phyloP scores from a whole-genome alignment of 2,329 filamentous ascomycete species.

The Ilyonectria robusta region DNA sequence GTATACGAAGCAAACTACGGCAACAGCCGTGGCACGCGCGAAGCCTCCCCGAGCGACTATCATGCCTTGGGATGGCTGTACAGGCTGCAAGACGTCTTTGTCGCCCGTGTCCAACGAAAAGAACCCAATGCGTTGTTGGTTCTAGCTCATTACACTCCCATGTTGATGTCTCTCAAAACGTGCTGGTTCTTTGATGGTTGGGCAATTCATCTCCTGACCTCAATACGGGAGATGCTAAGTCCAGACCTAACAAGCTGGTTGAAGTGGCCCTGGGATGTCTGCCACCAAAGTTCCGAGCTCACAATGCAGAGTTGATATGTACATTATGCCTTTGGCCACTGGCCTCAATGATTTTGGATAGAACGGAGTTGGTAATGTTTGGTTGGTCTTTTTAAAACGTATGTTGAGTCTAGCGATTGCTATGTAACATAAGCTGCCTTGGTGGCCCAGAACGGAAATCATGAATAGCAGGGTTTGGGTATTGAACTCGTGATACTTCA shows the following conservation, averaged over 20 bases:
- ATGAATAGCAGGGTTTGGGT: too few relatives aligned
- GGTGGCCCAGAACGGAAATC: too few relatives aligned
- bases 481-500: too few relatives aligned
- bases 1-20: conserved; percentile 47
- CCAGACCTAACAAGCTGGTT: conserved; percentile 40
- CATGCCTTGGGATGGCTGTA: conserved; percentile 49
- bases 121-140: conserved; percentile 47
- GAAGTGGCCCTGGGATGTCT: conserved; percentile 40
- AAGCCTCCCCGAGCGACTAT: conserved; percentile 35
- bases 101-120: conserved; percentile 44
- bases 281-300: neutral
- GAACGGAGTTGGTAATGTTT: too few relatives aligned
- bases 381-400: too few relatives aligned
- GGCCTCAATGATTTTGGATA: neutral
- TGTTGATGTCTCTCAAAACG: conserved; percentile 28
- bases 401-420: too few relatives aligned
- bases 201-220: conserved; percentile 39
- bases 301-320: neutral
- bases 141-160: conserved; percentile 42
- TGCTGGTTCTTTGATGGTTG: conserved; percentile 35
- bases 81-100: conserved; percentile 45
- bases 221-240: conserved; percentile 39
- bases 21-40: conserved; percentile 32
- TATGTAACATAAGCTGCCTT: too few relatives aligned
- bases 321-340: neutral